phyloP scores from a whole-genome alignment of 2,329 filamentous ascomycete species.

The Pseudogymnoascus sp. region DNA sequence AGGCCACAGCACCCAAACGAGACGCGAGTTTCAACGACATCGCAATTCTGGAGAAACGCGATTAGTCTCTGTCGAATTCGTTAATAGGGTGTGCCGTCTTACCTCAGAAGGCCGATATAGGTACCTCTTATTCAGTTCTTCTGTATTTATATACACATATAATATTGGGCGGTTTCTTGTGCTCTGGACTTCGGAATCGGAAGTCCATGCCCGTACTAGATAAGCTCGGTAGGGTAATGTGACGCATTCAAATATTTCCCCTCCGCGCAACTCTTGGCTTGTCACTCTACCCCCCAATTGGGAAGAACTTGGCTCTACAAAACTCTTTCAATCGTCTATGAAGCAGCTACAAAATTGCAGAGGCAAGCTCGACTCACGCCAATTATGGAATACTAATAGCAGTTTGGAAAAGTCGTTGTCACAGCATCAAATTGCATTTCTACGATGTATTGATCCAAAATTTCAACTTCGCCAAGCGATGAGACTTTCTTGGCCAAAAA shows the following conservation, averaged over 20 bases:
- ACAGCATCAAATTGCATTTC: neutral
- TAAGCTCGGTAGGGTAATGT: conserved; percentile 10
- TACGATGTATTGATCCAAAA: neutral
- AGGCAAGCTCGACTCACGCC: neutral
- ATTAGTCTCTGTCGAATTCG: conserved; percentile 6
- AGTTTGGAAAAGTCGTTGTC: neutral
- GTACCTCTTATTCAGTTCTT: conserved; percentile 1
- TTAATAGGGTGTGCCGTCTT: conserved; percentile 8
- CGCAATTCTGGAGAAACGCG: conserved; percentile 6
- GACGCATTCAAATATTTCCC: conserved; percentile 10
- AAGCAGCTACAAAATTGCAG: neutral
- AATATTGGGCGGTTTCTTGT: neutral
- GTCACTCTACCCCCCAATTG: conserved; percentile 2
- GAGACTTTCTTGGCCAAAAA: neutral
- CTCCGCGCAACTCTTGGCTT: conserved; percentile 5
- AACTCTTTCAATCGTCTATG: neutral
- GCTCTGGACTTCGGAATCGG: conserved; percentile 6
- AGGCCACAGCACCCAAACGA: conserved; percentile 9
- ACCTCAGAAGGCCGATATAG: conserved; percentile 10
- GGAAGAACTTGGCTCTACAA: neutral
- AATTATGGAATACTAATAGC: neutral
- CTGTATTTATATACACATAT: conserved; percentile 7
- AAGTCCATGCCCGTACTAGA: conserved; percentile 8
- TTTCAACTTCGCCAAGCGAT: neutral
- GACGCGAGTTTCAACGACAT: conserved; percentile 10